Evolutionary conservation across 2,329 filamentous ascomycete species (phyloP), one percentile per base, ranked within the genome.

Genomic region (Pseudogymnoascus sp.): DNA sequence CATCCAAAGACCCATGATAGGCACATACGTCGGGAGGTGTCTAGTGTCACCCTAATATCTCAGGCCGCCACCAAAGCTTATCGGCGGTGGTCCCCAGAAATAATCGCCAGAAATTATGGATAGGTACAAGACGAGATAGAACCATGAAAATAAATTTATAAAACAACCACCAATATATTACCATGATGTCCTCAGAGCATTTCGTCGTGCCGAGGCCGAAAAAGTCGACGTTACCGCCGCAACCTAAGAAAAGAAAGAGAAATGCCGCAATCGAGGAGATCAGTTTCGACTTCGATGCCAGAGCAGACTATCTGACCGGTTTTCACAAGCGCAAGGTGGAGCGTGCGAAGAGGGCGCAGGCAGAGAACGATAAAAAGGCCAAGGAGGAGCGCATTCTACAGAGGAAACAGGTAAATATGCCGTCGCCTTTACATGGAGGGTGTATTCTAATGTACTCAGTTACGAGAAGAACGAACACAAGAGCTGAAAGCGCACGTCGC

Each of bases 261-360:
- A 74, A 81, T 12, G 78, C 80, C 53, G 77, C 80, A 40, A 80
- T 90, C 65, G 90, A 93, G 72, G 91, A 96, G 74, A 89, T 99
- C 75, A 85, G 80, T 61, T 99, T 97, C 78, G 92, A 99, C 78
- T 78, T 83, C 66, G 81, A 82, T 66, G 90, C 90, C 53, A 88
- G 95, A 67, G 80, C 89, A 67, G 92, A 97, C 72, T 99, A 90
- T 73, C 82, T 99, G 64, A 97, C 92, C 0, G 95, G 95, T 2
- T 99, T 99, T 77, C 93, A 93, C 80, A 99, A 97, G 82, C 89
- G 95, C 75, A 97, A 97, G 76, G 78, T 90, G 62, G 89, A 91
- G 74, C 84, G 95, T 38, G 86, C 88, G 68, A 96, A 96, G 78
- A 81, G 88, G 75, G 93, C 93, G 1, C 89, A 95, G 72, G 91